Percentiles rank a stretch among this genome's conserved stretches.
Evolutionary conservation across 352 stramenopile species (phyloP).

Genomic region (Phytophthora pisi): DNA sequence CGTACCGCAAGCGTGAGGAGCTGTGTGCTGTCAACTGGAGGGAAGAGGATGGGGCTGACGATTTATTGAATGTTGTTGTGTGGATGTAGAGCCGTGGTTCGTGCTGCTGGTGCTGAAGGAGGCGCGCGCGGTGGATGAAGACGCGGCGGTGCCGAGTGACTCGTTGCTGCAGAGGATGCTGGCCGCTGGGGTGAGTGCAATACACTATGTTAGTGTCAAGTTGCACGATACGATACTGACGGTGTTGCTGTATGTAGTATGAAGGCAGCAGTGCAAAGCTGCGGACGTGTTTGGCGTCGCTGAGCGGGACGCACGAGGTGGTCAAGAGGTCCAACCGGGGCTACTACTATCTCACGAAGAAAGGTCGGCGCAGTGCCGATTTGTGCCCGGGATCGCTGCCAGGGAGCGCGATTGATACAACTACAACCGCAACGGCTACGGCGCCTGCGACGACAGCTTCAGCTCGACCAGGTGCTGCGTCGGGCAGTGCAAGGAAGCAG

Average conservation of each 20-base stretch:
- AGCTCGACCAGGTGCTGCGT: slow-evolving; percentile 4
- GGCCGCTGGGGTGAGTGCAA: slow-evolving; percentile 43
- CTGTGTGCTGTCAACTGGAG: neutral
- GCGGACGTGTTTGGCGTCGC: slow-evolving; percentile 54
- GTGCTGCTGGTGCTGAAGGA: slow-evolving; percentile 63
- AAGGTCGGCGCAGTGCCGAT: slow-evolving; percentile 50
- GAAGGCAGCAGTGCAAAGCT: slow-evolving; percentile 55
- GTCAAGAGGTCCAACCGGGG: slow-evolving; percentile 50
- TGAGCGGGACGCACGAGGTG: slow-evolving; percentile 68
- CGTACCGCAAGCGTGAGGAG: slow-evolving; percentile 66
- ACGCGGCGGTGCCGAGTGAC: slow-evolving; percentile 43
- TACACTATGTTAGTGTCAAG: too few species aligned
- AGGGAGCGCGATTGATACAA: neutral
- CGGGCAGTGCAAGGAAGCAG: neutral
- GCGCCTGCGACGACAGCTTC: neutral
- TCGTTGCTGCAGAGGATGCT: slow-evolving; percentile 59
- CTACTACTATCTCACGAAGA: slow-evolving; percentile 60
- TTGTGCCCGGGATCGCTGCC: slow-evolving; percentile 49
- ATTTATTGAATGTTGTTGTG: neutral
- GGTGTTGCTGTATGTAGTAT: slow-evolving; percentile 42
- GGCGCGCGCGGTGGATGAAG: slow-evolving; percentile 40
- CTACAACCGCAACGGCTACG: slow-evolving; percentile 1
- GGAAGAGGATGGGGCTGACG: neutral
- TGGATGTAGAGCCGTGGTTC: slow-evolving; percentile 73
- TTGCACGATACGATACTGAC: too few species aligned